These are phyloP conservation scores for Sarcocystis neurona DNA, from an alignment of 169 alveolate genomes.

Conservation along the genomic window DNA sequence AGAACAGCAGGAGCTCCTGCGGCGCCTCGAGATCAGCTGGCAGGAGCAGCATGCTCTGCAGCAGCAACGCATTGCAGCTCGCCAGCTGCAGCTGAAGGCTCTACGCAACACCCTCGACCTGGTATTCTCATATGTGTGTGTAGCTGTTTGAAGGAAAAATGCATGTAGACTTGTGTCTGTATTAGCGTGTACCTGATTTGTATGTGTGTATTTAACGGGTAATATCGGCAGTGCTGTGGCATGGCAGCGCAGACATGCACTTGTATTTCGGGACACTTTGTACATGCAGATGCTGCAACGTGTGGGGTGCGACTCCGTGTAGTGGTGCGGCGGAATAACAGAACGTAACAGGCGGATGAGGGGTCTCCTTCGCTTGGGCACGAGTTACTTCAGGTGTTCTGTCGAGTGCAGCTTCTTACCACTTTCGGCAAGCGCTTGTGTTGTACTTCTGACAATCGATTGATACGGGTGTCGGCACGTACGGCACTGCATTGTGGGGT, in stretches of 20 bases:
- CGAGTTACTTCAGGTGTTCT: too few relatives aligned
- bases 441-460: neutral
- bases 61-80: neutral
- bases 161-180: neutral
- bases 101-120: constrained; percentile 4
- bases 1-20: constrained; percentile 2
- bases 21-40: neutral
- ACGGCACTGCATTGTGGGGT: neutral
- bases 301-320: too few relatives aligned
- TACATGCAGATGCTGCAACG: too few relatives aligned
- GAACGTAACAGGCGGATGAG: too few relatives aligned
- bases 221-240: too few relatives aligned
- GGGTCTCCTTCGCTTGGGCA: too few relatives aligned
- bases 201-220: neutral
- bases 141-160: too few relatives aligned
- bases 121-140: neutral
- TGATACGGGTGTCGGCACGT: neutral
- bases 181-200: too few relatives aligned
- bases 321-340: too few relatives aligned
- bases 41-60: constrained; percentile 7
- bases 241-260: neutral
- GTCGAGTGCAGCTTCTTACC: too few relatives aligned
- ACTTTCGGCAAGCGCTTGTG: too few relatives aligned
- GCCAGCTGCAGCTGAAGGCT: constrained; percentile 1
- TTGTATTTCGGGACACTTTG: too few relatives aligned